Percentiles rank a stretch among this genome's conserved stretches.
phyloP scores from a whole-genome alignment of 768 basidiomycete genomes.

The Cystobasidium tubakii region DNA sequence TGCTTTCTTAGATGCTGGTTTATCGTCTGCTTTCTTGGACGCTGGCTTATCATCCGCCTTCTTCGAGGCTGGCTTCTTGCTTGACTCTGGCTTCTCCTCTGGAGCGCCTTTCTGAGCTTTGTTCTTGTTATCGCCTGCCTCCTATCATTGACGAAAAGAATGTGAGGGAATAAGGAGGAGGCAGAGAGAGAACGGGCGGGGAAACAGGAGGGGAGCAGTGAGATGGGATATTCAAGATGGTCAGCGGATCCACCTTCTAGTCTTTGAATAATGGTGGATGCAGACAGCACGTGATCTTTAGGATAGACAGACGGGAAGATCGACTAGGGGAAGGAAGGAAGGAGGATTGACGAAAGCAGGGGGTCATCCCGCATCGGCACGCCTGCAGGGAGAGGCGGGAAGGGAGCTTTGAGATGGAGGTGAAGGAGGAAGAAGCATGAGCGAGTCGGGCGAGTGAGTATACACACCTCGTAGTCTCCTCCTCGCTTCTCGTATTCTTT shows the following conservation, averaged over 20 bases:
- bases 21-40: constrained; percentile 39
- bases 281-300: too few relatives aligned
- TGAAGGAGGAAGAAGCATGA: background rate
- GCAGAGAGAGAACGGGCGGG: background rate
- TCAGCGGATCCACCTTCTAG: too few relatives aligned
- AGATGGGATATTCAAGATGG: too few relatives aligned
- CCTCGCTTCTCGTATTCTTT: constrained; percentile 34
- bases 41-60: constrained; percentile 10
- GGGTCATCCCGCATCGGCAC: too few relatives aligned
- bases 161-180: background rate
- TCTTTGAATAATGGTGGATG: too few relatives aligned
- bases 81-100: constrained; percentile 29
- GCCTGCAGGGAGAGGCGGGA: background rate
- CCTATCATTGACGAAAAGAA: background rate
- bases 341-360: background rate
- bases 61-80: constrained; percentile 35
- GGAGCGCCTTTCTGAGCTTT: constrained; percentile 45
- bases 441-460: background rate
- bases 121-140: constrained; percentile 36
- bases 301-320: too few relatives aligned
- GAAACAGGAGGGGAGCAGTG: too few relatives aligned
- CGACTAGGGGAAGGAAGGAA: too few relatives aligned
- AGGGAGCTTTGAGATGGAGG: background rate
- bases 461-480: constrained; percentile 31
- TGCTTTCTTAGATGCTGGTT: constrained; percentile 41